A percentile compares a stretch with the other conserved stretches of the same genome.
Evolutionary conservation across 805 yeast species (phyloP).

Genomic region (Zygoascus ofunaensis): DNA sequence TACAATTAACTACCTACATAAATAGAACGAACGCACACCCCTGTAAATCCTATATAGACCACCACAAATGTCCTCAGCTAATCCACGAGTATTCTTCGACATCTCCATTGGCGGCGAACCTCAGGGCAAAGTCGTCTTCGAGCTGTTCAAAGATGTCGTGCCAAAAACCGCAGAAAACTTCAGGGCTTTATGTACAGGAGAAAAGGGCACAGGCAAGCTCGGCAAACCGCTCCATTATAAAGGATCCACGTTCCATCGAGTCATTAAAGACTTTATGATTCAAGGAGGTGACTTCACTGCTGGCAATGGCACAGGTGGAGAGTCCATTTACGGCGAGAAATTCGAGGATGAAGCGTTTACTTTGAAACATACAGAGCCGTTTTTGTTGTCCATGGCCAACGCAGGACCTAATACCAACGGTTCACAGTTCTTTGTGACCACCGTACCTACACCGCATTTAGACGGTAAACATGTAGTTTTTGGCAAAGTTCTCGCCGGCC

Average conservation of each 20-base stretch:
- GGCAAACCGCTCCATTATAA: constrained; percentile 69
- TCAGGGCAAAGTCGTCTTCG: constrained; percentile 71
- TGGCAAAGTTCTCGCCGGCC: constrained; percentile 80
- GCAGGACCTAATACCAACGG: constrained; percentile 96
- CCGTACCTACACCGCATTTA: constrained; percentile 86
- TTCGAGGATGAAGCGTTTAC: constrained; percentile 86
- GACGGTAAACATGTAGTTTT: constrained; percentile 96
- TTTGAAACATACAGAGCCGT: constrained; percentile 71
- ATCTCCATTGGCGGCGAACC: constrained; percentile 60
- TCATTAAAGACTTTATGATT: constrained; percentile 81
- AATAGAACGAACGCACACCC: too few relatives aligned
- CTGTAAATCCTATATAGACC: too few relatives aligned
- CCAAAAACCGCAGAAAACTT: constrained; percentile 90
- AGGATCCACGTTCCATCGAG: constrained; percentile 83
- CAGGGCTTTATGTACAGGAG: constrained; percentile 83
- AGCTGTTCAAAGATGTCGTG: constrained; percentile 46
- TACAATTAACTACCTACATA: too few relatives aligned
- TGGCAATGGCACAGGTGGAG: constrained; percentile 71
- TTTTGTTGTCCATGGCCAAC: constrained; percentile 90
- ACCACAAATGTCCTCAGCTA: neutral
- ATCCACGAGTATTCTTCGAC: constrained; percentile 64
- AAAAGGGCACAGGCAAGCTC: constrained; percentile 52
- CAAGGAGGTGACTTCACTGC: constrained; percentile 92
- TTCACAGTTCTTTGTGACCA: constrained; percentile 89
- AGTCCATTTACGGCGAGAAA: constrained; percentile 73